Percentiles rank a stretch among this genome's conserved stretches.
Conservation (phyloP, 306 rosid species). For the Abrus precatorius region DNA sequence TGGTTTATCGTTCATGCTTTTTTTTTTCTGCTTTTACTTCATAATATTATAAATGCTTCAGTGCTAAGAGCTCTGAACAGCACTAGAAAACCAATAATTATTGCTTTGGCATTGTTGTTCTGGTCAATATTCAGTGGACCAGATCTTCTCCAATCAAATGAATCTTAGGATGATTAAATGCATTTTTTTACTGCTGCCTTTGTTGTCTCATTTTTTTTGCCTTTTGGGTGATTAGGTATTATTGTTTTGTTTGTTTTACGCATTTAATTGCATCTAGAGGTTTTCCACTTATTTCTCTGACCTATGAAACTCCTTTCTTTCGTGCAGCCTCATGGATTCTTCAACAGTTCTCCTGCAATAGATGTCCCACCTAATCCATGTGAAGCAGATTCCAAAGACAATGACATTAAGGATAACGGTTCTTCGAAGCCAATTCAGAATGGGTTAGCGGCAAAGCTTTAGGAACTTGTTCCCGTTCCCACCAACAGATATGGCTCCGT, state of each 20-base stretch:
- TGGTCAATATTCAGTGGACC: background rate
- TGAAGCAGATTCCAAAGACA: slow-evolving; percentile 71
- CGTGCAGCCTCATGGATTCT: slow-evolving; percentile 97
- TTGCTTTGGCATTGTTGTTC: slow-evolving; percentile 23
- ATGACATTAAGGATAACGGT: slow-evolving; percentile 56
- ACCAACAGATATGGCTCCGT: background rate
- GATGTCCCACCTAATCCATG: slow-evolving; percentile 79
- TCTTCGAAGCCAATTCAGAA: slow-evolving; percentile 56
- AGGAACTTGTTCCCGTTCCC: slow-evolving; percentile 13
- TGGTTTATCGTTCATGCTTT: background rate
- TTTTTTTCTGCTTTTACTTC: background rate
- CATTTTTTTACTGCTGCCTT: background rate
- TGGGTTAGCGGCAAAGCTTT: slow-evolving; percentile 66
- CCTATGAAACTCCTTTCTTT: slow-evolving; percentile 47
- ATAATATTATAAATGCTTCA: background rate
- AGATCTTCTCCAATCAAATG: slow-evolving; percentile 5
- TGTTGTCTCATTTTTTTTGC: background rate
- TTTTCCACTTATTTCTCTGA: slow-evolving; percentile 38
- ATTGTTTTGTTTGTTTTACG: background rate
- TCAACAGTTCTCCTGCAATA: slow-evolving; percentile 87
- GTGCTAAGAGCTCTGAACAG: background rate
- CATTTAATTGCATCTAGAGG: slow-evolving; percentile 20
- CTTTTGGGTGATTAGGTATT: background rate
- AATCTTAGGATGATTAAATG: background rate
- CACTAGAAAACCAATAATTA: slow-evolving; percentile 1